Evolutionary conservation across 345 rosid species (phyloP).

Genomic region (Gossypium australe): DNA sequence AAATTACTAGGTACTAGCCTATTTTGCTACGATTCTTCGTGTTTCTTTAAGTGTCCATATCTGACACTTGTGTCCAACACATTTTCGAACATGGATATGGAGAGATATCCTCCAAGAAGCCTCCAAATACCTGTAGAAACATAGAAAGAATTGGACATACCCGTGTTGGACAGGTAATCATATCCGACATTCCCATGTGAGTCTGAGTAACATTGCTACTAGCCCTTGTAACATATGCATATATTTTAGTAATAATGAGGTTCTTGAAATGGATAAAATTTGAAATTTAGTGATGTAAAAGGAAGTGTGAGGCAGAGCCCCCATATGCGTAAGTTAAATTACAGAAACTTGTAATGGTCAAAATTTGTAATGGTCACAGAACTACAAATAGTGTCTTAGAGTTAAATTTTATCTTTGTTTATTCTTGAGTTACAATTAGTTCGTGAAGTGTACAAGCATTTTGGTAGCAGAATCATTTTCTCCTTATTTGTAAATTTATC

Average conservation of each 20-base stretch:
- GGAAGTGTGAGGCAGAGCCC: neutral
- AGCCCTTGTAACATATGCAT: neutral
- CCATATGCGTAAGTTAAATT: neutral
- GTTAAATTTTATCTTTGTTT: neutral
- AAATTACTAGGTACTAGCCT: neutral
- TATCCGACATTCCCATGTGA: too few relatives aligned
- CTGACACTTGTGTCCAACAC: too few relatives aligned
- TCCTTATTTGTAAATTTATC: constrained; percentile 8
- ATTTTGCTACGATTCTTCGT: too few relatives aligned
- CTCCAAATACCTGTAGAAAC: too few relatives aligned
- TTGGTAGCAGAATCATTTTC: neutral
- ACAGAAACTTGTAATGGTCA: neutral
- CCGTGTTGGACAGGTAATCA: too few relatives aligned
- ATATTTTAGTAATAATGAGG: neutral
- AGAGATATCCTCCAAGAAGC: too few relatives aligned
- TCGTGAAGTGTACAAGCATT: neutral
- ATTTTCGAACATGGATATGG: too few relatives aligned
- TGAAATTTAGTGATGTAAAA: neutral
- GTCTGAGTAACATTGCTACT: neutral
- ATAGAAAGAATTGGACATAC: too few relatives aligned
- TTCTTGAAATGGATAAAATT: neutral
- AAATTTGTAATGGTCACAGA: neutral
- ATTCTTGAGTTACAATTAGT: neutral
- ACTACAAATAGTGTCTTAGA: neutral
- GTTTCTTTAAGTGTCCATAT: too few relatives aligned